Evolutionary conservation across 2,329 filamentous ascomycete genomes (phyloP).

Genomic region (Cryphonectria carpinicola): DNA sequence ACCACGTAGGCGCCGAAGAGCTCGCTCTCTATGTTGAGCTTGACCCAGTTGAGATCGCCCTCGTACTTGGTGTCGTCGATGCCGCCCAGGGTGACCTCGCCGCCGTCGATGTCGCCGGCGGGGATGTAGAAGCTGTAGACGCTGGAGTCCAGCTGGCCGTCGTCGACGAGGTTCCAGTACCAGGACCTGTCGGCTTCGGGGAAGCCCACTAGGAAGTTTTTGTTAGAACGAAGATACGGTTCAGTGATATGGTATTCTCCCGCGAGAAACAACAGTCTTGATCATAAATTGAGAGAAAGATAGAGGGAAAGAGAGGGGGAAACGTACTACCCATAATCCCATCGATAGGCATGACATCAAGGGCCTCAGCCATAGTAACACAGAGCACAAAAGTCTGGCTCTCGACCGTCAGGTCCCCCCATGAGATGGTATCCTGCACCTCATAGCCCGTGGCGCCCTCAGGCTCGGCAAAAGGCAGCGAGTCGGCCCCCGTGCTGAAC

Average conservation of each 20-base stretch:
- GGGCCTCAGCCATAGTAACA: conserved; percentile 35
- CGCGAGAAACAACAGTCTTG: too few species aligned
- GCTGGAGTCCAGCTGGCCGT: conserved; percentile 33
- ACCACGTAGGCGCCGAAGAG: conserved; percentile 34
- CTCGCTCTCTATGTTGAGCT: conserved; percentile 32
- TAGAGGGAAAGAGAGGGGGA: neutral
- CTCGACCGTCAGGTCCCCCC: conserved; percentile 29
- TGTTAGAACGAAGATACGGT: neutral
- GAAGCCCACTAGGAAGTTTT: conserved; percentile 21
- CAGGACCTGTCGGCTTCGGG: conserved; percentile 27
- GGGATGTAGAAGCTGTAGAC: conserved; percentile 38
- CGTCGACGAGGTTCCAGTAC: conserved; percentile 37
- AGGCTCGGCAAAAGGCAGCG: conserved; percentile 32
- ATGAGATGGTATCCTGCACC: conserved; percentile 37
- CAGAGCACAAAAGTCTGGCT: conserved; percentile 39
- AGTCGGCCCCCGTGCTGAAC: conserved; percentile 38
- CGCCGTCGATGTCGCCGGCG: conserved; percentile 30
- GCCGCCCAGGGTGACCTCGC: conserved; percentile 41
- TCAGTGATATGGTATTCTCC: too few species aligned
- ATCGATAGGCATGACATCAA: conserved; percentile 37
- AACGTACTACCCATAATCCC: conserved; percentile 40
- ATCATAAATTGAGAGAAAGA: neutral
- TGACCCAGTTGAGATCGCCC: conserved; percentile 34
- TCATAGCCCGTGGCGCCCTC: conserved; percentile 34
- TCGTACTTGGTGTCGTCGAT: conserved; percentile 37